Evolutionary conservation across 805 yeast genomes (phyloP).

Genomic region (Blastobotrys terrestris): DNA sequence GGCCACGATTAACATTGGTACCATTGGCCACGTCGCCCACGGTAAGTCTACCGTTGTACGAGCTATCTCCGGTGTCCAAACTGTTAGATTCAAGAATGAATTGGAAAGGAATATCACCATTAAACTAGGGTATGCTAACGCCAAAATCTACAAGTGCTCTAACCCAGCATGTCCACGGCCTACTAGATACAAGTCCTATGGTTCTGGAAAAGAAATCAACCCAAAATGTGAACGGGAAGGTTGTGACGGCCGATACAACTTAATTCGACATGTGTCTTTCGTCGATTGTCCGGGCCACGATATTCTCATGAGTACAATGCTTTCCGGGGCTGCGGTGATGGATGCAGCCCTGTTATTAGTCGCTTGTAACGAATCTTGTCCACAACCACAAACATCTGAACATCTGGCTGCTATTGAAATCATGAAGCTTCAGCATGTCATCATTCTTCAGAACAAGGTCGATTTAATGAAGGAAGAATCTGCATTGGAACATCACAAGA

Average conservation of each 20-base stretch:
- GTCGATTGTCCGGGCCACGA: constrained; percentile 99
- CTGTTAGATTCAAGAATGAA: constrained; percentile 98
- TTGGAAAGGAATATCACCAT: constrained; percentile 98
- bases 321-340: constrained; percentile 99
- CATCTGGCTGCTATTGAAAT: constrained; percentile 99
- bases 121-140: constrained; percentile 97
- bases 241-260: constrained; percentile 79
- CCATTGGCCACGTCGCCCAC: constrained; percentile 94
- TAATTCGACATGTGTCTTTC: constrained; percentile 94
- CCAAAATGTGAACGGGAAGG: constrained; percentile 90
- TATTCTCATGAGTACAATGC: constrained; percentile 99
- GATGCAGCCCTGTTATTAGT: constrained; percentile 94
- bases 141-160: constrained; percentile 92
- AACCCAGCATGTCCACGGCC: constrained; percentile 85
- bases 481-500: constrained; percentile 91
- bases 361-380: constrained; percentile 99
- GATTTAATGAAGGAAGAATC: constrained; percentile 97
- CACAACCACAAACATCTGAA: constrained; percentile 99
- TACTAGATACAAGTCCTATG: constrained; percentile 88
- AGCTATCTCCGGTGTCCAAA: constrained; percentile 94
- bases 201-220: constrained; percentile 88
- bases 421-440: constrained; percentile 95
- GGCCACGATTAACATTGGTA: constrained; percentile 98
- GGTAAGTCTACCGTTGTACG: constrained; percentile 91
- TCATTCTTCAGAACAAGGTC: constrained; percentile 94